Base-by-base conservation (phyloP, 2,329 filamentous ascomycete genomes). In the Pseudogymnoascus sp. region DNA sequence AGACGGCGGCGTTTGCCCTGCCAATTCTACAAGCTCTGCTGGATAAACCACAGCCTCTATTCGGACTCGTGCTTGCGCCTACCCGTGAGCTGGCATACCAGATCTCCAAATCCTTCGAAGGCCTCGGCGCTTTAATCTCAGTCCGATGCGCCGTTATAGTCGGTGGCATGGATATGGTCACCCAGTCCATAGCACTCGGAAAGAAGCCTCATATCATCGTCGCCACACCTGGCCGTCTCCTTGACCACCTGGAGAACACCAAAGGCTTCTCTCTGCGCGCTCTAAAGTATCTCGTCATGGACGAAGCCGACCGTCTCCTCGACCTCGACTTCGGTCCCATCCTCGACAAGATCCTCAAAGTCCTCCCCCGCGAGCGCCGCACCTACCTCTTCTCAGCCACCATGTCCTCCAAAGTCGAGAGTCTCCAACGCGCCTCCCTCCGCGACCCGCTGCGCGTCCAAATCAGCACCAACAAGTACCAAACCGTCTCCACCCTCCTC, bases 191-290 rank as follows among this genome's bases (percentile, higher is more conserved):
- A 66, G 89, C 92, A 0, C 82, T 99, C 0, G 91, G 89, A n/a
- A 97, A 96, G 81, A 93, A 93, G 69, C 94, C 94, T 6, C 94
- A 99, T 71, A 87, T 99, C 25, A 80, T 97, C 21, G 92, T 97
- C 39, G 93, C 93, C 0, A 97, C 93, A 0, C 93, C 93, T 0
- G 93, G 92, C 60, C 85, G 93, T 62, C 78, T 97, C 21, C 80
- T 97, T 4, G 94, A 97, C 70, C 94, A 99, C 69, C 78, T 97
- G 7, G 92, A 97, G 73, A 96, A 96, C 76, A 99, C 94, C 1
- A 97, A 96, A 74, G 93, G 94, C 9, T 97, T 99, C 76, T 92
- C 88, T 1, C 78, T 97, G 58, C 84, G 88, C 31, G 82, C 83
- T 3, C 79, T 97, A 37, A 92, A 92, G 71, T 96, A 93, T 71